Evolutionary conservation across 1,284 basidiomycete species (phyloP).

Genomic region (Dichomitus squalens): DNA sequence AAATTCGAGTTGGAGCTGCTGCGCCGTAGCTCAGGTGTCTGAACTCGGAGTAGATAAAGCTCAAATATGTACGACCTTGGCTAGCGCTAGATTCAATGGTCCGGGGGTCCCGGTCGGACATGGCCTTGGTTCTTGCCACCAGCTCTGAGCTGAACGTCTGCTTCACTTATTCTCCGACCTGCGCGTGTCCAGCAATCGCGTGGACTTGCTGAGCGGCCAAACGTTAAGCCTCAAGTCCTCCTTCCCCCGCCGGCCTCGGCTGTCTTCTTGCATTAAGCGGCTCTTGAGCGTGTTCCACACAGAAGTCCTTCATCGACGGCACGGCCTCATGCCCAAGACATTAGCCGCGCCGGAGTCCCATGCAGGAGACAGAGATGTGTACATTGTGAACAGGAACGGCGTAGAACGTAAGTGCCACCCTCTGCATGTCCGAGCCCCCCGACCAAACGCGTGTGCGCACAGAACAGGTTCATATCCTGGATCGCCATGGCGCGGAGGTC

Average conservation of each 20-base stretch:
- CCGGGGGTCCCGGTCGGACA: background rate
- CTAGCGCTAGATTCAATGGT: no score
- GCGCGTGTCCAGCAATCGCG: background rate
- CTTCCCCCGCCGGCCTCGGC: constrained; percentile 9
- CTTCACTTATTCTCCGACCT: background rate
- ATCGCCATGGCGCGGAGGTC: constrained; percentile 49
- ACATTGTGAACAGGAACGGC: constrained; percentile 43
- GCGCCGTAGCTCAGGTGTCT: no score
- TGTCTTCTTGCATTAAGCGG: constrained; percentile 5
- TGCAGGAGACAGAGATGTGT: constrained; percentile 24
- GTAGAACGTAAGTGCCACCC: constrained; percentile 43
- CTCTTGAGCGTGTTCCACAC: constrained; percentile 5
- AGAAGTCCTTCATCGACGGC: constrained; percentile 10
- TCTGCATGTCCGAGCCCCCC: background rate
- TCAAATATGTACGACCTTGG: no score
- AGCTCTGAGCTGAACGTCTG: background rate
- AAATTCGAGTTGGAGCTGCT: no score
- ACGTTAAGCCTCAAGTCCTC: constrained; percentile 5
- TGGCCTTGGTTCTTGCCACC: background rate
- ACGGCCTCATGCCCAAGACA: constrained; percentile 30
- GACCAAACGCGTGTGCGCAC: constrained; percentile 12
- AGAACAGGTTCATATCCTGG: constrained; percentile 54
- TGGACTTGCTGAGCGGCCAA: background rate
- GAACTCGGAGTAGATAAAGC: background rate
- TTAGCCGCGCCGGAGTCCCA: constrained; percentile 25